A percentile compares a stretch with the other conserved stretches of the same genome.
phyloP scores from a whole-genome alignment of 345 rosid species.

The Capsella bursapastoris region DNA sequence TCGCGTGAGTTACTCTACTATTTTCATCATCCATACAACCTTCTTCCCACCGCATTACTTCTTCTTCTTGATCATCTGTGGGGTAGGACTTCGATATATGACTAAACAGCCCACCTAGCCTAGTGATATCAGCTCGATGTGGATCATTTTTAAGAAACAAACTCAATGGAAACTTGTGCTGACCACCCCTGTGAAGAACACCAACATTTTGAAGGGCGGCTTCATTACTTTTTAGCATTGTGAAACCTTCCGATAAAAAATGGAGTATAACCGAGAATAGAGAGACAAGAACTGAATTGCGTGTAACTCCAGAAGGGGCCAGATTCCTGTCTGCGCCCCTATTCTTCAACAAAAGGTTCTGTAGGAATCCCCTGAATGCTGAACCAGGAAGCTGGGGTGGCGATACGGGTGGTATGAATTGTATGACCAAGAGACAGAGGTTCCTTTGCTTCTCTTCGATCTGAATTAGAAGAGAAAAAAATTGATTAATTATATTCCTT shows the following conservation, averaged over 20 bases:
- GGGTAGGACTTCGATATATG: slow-evolving; percentile 81
- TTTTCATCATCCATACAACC: slow-evolving; percentile 90
- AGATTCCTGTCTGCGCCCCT: slow-evolving; percentile 83
- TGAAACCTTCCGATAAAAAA: slow-evolving; percentile 90
- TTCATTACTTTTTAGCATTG: slow-evolving; percentile 57
- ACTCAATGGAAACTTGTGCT: slow-evolving; percentile 78
- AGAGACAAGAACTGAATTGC: slow-evolving; percentile 88
- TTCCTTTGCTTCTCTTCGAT: slow-evolving; percentile 96
- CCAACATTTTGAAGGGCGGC: slow-evolving; percentile 57
- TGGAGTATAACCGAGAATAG: slow-evolving; percentile 83
- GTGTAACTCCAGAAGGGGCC: slow-evolving; percentile 83
- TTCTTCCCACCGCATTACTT: slow-evolving; percentile 92
- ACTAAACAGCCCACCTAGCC: slow-evolving; percentile 92
- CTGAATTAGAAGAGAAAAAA: slow-evolving; percentile 50
- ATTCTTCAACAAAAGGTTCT: slow-evolving; percentile 82
- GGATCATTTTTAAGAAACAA: slow-evolving; percentile 82
- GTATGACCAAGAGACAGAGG: slow-evolving; percentile 89
- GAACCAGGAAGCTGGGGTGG: slow-evolving; percentile 92
- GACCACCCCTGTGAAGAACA: slow-evolving; percentile 95
- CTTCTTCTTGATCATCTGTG: slow-evolving; percentile 65
- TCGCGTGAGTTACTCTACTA: slow-evolving; percentile 73
- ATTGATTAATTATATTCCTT: neutral
- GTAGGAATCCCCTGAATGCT: slow-evolving; percentile 81
- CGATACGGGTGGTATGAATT: slow-evolving; percentile 74
- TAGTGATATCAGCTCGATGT: slow-evolving; percentile 78